phyloP scores from a whole-genome alignment of 2,329 filamentous ascomycete species.

The Basipetospora chlamydospora region DNA sequence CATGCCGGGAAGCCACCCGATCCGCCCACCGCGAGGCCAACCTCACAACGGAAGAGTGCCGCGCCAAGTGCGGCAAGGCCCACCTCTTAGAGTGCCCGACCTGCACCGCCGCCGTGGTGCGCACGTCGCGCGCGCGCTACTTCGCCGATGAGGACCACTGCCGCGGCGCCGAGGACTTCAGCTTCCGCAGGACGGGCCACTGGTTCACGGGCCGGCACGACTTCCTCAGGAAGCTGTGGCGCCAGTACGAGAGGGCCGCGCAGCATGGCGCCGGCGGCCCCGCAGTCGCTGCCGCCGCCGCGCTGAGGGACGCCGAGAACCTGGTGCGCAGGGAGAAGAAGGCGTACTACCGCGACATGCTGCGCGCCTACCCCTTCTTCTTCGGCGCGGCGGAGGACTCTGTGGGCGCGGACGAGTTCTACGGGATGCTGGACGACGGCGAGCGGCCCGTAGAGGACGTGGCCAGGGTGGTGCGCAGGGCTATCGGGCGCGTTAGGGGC shows the following conservation, averaged over 20 bases:
- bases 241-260: conserved; percentile 32
- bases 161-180: neutral
- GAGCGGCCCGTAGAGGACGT: conserved; percentile 15
- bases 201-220: conserved; percentile 36
- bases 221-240: conserved; percentile 35
- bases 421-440: conserved; percentile 18
- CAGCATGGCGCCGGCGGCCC: conserved; percentile 8
- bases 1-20: conserved; percentile 3
- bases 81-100: conserved; percentile 29
- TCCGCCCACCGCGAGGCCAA: conserved; percentile 4
- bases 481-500: conserved; percentile 16
- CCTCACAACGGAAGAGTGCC: conserved; percentile 16
- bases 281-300: conserved; percentile 17
- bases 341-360: conserved; percentile 35
- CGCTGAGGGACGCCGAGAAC: conserved; percentile 30
- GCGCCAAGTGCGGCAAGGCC: conserved; percentile 24
- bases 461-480: conserved; percentile 20
- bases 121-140: conserved; percentile 25
- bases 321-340: conserved; percentile 36
- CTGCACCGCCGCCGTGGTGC: conserved; percentile 33
- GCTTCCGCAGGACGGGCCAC: conserved; percentile 3
- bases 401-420: conserved; percentile 16
- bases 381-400: conserved; percentile 17
- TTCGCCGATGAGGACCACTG: neutral
- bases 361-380: conserved; percentile 24